phyloP scores from a whole-genome alignment of 1,284 basidiomycete species.

The Fomes fomentarius region DNA sequence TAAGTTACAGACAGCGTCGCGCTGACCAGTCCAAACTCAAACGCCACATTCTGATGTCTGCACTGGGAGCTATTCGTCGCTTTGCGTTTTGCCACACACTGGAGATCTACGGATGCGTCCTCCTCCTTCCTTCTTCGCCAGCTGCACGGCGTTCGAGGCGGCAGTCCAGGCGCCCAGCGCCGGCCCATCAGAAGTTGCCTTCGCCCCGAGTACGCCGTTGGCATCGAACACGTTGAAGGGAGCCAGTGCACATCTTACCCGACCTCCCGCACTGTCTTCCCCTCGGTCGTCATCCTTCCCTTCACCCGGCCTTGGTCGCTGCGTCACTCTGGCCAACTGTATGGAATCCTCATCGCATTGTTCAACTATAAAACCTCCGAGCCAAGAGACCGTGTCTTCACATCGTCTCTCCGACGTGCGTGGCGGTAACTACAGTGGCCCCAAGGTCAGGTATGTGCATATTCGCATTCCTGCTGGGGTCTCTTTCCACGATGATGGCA shows the following conservation, averaged over 20 bases:
- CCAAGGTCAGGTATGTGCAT: too few relatives aligned
- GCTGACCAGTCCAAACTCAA: slow-evolving; percentile 25
- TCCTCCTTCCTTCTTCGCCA: not conserved
- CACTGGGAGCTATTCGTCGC: not conserved
- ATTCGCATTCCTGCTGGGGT: too few relatives aligned
- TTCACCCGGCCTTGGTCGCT: not conserved
- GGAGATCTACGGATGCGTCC: slow-evolving; percentile 15
- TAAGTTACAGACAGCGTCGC: slow-evolving; percentile 23
- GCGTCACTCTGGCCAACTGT: not conserved
- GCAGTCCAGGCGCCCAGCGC: slow-evolving; percentile 14
- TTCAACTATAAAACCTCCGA: not conserved
- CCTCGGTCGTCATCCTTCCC: slow-evolving; percentile 3
- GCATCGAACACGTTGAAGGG: slow-evolving; percentile 22
- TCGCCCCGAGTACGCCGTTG: slow-evolving; percentile 25
- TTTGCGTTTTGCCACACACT: not conserved
- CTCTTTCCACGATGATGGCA: slow-evolving; percentile 9
- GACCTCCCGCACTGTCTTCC: slow-evolving; percentile 6
- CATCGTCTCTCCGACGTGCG: not conserved
- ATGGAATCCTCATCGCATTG: not conserved
- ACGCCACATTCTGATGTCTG: slow-evolving; percentile 36
- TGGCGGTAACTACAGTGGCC: too few relatives aligned
- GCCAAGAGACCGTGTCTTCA: not conserved
- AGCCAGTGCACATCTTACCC: slow-evolving; percentile 11
- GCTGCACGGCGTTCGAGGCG: not conserved
- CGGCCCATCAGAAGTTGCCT: slow-evolving; percentile 20